Base-by-base conservation (phyloP, 805 yeast species). In the Cyberlindnera meyerae region DNA sequence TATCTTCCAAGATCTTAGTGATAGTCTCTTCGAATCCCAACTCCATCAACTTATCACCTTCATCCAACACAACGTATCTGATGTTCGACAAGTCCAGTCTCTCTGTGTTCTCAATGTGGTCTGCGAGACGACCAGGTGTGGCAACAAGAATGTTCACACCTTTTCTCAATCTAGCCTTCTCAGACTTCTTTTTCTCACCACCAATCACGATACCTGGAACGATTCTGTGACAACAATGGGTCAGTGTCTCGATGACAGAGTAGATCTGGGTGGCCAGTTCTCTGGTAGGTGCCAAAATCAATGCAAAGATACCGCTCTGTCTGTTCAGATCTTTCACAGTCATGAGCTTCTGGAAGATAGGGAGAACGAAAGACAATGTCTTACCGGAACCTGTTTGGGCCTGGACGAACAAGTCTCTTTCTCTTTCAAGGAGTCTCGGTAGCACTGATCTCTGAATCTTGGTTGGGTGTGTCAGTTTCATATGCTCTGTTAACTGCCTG, bases 311-410 rank as follows among this genome's bases (percentile, higher is more conserved):
- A 5, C 99, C 99, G 11, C 85, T 72, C 12, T 74, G 70, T 48
- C 97, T 72, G 29, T 52, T 60, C 4, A 70, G 55, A 24, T 58
- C 63, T 25, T 64, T 55, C 50, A 76, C 75, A 20, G 68, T 61
- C 75, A 87, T 75, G 29, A 93, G 66, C 41, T 77, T 72, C 45
- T 84, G 78, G 44, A 90, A 60, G 15, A 94, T 79, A 1, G 98
- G 99, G 26, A 94, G 63, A 4, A 82, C 65, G 57, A 84, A 94
- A 0, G 97, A 80, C 38, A 93, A 62, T 0, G 99, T 93, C 60
- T 93, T 93, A 60, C 99, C 99, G 0, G 97, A 89, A 36, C 99
- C 99, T 0, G 99, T 93, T 61, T 94, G 97, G 0, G 99, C 96
- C 55, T 88, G 94, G 31, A 93, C 83, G 48, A 93, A 83, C 38